These are phyloP conservation scores for Lactifluus piperatus DNA, from an alignment of 768 basidiomycete genomes.

Conservation along the genomic window DNA sequence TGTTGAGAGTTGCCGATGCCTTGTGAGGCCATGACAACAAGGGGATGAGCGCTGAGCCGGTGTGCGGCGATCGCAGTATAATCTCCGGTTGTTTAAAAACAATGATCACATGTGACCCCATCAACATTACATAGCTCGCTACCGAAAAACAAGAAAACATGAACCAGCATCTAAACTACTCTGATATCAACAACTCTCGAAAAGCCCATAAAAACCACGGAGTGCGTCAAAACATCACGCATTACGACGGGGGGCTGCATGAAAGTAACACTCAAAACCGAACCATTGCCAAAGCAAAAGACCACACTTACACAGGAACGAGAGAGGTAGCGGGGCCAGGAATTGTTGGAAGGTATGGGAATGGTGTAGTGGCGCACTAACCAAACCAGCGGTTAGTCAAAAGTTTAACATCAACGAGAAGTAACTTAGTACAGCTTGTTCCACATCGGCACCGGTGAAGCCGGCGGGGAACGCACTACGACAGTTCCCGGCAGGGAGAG, in stretches of 20 bases:
- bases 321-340: conserved; percentile 29
- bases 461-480: conserved; percentile 21
- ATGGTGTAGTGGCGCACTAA: conserved; percentile 29
- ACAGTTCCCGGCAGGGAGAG: conserved; percentile 20
- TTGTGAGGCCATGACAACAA: background rate
- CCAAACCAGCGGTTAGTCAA: background rate
- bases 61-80: background rate
- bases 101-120: background rate
- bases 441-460: conserved; percentile 20
- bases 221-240: background rate
- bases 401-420: background rate
- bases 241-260: background rate
- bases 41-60: background rate
- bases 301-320: conserved; percentile 26
- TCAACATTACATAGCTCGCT: background rate
- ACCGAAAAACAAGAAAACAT: background rate
- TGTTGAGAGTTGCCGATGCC: background rate
- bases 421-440: conserved; percentile 15
- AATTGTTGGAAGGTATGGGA: conserved; percentile 29
- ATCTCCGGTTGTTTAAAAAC: background rate
- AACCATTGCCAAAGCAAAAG: background rate
- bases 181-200: background rate
- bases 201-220: background rate
- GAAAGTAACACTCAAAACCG: background rate
- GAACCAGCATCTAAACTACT: background rate